Evolutionary conservation across 2,329 filamentous ascomycete genomes (phyloP), one percentile per base, ranked within the genome.

Genomic region (Orbilia brochopaga): DNA sequence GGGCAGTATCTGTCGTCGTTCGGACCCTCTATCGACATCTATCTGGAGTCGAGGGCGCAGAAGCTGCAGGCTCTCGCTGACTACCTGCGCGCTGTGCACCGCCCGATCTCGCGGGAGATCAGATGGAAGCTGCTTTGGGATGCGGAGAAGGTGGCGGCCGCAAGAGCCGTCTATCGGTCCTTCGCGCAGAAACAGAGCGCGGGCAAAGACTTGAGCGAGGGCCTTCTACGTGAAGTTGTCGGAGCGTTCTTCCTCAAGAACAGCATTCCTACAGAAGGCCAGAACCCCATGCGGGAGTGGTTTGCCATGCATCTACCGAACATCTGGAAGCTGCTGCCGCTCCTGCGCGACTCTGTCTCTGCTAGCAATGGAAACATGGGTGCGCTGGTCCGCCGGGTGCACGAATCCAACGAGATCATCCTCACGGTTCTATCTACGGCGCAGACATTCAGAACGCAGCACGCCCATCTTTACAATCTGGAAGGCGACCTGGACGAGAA

Each of bases 81-180:
- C 1, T 87, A 94, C 75, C 81, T 97, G 11, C 84, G 85, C 73
- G 83, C 84, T 4, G 87, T 88, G 32, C 87, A 87, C 69, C 83
- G 87, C 24, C 82, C 86, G 1, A 79, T 97, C 4, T 86, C 89
- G 74, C 85, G 86, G 44, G 81, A 81, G 23, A 88, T 88, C 0
- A 87, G 87, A 75, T 97, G 92, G 92, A 84, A 85, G 73, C 80
- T 99, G 32, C 82, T 99, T n/a, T 90, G 88, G 83, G 88, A 93
- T 77, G 93, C 93, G 0, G 94, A 99, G 79, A 96, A 92, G 79
- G 85, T 97, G 81, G 87, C 89, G 48, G 90, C 92, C 37, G 91
- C 91, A 17, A 84, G 85, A 70, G 83, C 87, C 51, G 83, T 97
- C 40, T 97, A 93, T 92, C 87, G 56, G 64, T 51, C 75, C 42